These are phyloP conservation scores for Dryadomyces quercus-mongolicae DNA, from an alignment of 2,329 filamentous ascomycete genomes.

Conservation along the genomic window DNA sequence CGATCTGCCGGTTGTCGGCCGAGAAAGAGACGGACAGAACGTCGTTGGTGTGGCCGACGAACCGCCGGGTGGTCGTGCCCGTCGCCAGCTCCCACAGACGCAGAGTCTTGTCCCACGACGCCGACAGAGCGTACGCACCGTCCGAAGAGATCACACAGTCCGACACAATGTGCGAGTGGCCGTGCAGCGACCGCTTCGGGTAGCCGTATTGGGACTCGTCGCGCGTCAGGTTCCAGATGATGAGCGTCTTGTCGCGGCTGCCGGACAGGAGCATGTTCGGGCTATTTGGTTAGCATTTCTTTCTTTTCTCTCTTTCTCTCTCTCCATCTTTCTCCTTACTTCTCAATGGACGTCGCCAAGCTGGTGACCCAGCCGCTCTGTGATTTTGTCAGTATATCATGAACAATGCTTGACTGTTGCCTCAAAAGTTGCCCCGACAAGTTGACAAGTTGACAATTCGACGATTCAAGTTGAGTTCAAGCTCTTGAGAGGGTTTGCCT, in stretches of 20 bases:
- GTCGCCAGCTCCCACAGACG: slow-evolving; percentile 98
- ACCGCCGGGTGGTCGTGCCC: slow-evolving; percentile 92
- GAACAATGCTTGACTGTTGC: too few species aligned
- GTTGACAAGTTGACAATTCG: too few species aligned
- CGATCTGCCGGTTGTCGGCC: slow-evolving; percentile 99
- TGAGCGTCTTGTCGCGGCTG: slow-evolving; percentile 95
- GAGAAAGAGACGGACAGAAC: slow-evolving; percentile 99
- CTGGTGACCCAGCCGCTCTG: slow-evolving; percentile 97
- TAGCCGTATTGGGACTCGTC: slow-evolving; percentile 97
- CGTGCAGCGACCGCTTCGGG: slow-evolving; percentile 97
- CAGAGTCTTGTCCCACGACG: slow-evolving; percentile 99
- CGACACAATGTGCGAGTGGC: slow-evolving; percentile 99
- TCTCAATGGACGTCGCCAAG: slow-evolving; percentile 97
- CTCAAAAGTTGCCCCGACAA: too few species aligned
- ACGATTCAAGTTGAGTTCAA: too few species aligned
- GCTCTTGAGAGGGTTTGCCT: too few species aligned
- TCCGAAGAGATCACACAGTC: slow-evolving; percentile 99
- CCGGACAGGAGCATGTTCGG: slow-evolving; percentile 99
- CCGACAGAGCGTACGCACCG: slow-evolving; percentile 96
- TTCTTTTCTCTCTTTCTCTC: neutral
- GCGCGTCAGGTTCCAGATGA: slow-evolving; percentile 99
- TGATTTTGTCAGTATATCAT: slow-evolving; percentile 5
- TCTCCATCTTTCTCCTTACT: slow-evolving; percentile 45
- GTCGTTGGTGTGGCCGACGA: slow-evolving; percentile 98
- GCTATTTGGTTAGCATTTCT: slow-evolving; percentile 32